These are phyloP conservation scores for Sanghuangporus weigelae DNA, from an alignment of 1,284 basidiomycete species.

Conservation along the genomic window DNA sequence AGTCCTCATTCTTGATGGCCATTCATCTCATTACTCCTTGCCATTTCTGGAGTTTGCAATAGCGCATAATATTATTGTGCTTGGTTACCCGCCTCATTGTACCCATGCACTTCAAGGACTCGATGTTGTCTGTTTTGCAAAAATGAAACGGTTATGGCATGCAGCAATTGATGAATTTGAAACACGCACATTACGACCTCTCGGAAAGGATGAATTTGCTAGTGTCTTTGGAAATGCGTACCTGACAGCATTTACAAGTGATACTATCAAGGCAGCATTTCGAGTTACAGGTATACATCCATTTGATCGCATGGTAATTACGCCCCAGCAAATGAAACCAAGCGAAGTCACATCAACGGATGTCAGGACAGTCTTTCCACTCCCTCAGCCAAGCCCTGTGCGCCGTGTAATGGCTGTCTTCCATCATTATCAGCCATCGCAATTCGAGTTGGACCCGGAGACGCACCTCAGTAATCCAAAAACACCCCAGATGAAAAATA, in stretches of 20 bases:
- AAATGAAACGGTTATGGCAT: slow-evolving; percentile 22
- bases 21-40: slow-evolving; percentile 33
- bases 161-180: slow-evolving; percentile 21
- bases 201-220: slow-evolving; percentile 27
- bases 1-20: slow-evolving; percentile 34
- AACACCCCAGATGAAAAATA: too few species aligned
- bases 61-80: slow-evolving; percentile 30
- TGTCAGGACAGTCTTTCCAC: too few species aligned
- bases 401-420: not conserved
- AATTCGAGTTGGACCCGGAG: not conserved
- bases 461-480: too few species aligned
- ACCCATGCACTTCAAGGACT: slow-evolving; percentile 36
- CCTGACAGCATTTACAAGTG: slow-evolving; percentile 24
- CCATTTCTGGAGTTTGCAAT: slow-evolving; percentile 29
- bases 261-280: too few species aligned
- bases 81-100: slow-evolving; percentile 18
- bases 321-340: too few species aligned
- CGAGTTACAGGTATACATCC: too few species aligned
- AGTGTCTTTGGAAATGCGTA: slow-evolving; percentile 25
- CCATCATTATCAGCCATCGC: not conserved
- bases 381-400: slow-evolving; percentile 9
- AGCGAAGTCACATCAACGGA: too few species aligned
- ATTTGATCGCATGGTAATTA: too few species aligned
- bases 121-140: slow-evolving; percentile 34
- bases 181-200: slow-evolving; percentile 10